phyloP scores from a whole-genome alignment of 2,329 filamentous ascomycete species.

The Ophiocordyceps camponoti-leonardi region DNA sequence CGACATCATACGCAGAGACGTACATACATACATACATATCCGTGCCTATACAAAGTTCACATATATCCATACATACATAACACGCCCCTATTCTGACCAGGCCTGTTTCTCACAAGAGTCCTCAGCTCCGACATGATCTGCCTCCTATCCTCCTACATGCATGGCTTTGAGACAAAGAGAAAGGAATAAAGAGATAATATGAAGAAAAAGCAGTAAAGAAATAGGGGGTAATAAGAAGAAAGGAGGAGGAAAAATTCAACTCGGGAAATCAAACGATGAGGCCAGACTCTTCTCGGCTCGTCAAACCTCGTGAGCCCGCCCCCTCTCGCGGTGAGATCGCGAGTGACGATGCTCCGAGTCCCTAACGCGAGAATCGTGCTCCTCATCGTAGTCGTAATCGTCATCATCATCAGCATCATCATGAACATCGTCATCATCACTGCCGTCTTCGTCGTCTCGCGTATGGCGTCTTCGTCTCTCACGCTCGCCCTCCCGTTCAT shows the following conservation, averaged over 20 bases:
- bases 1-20: background rate
- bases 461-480: constrained; percentile 7
- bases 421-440: constrained; percentile 8
- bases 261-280: background rate
- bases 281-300: background rate
- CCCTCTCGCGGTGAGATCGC: constrained; percentile 7
- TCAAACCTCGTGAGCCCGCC: constrained; percentile 3
- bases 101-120: background rate
- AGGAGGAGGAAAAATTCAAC: background rate
- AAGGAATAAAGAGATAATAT: no score
- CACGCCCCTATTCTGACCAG: background rate
- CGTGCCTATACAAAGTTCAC: no score
- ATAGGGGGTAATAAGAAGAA: background rate
- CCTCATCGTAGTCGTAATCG: constrained; percentile 3
- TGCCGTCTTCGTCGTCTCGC: constrained; percentile 6
- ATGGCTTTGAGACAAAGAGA: background rate
- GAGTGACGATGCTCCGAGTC: constrained; percentile 6
- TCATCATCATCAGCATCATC: constrained; percentile 9
- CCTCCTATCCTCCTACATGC: no score
- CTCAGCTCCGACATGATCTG: background rate
- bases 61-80: background rate
- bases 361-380: constrained; percentile 1
- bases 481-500: constrained; percentile 5
- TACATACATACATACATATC: no score
- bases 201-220: no score